Evolutionary conservation across 2,329 filamentous ascomycete genomes (phyloP), one percentile per base, ranked within the genome.

Genomic region (Graphilbum fragrans): DNA sequence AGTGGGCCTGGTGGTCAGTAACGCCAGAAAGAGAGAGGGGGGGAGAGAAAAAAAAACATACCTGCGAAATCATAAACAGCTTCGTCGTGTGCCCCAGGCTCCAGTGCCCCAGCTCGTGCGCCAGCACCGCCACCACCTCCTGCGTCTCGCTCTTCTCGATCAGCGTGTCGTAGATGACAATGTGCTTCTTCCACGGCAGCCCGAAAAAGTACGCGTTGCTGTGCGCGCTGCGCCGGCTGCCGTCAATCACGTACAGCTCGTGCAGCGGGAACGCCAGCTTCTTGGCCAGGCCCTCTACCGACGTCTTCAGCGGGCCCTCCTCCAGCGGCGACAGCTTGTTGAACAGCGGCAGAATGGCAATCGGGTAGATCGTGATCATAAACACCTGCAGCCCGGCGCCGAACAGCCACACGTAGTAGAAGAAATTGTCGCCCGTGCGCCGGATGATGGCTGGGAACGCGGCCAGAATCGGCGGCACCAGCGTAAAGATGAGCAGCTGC

Each of bases 141-240:
- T 92, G 74, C 4, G 84, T 80, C 47, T 88, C 78, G 59, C 83
- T 92, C 75, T 96, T 94, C 64, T 95, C 90, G 48, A 98, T 87
- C 48, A 98, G 66, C 5, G 93, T 98, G 59, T 98, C 92, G 60
- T 94, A 98, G 57, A 98, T 93, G 55, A 98, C 92, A 67, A 98
- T 98, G 69, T 96, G 93, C 75, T 96, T 96, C 75, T 95, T 95
- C 88, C 90, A 98, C 34, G 92, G 92, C 42, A 98, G 75, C 46
- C 92, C 92, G 54, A 93, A 95, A 67, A 98, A 98, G 64, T 93
- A 94, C 18, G 86, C 50, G 56, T 94, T 94, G 65, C 82, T 87
- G 65, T 94, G 86, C 20, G 84, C 82, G 57, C 81, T 86, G 52
- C 86, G 75, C 69, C 90, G 90, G 66, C 82, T 88, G 38, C 86